Base-by-base conservation (phyloP, 2,329 filamentous ascomycete genomes). In the Phoma herbarum region DNA sequence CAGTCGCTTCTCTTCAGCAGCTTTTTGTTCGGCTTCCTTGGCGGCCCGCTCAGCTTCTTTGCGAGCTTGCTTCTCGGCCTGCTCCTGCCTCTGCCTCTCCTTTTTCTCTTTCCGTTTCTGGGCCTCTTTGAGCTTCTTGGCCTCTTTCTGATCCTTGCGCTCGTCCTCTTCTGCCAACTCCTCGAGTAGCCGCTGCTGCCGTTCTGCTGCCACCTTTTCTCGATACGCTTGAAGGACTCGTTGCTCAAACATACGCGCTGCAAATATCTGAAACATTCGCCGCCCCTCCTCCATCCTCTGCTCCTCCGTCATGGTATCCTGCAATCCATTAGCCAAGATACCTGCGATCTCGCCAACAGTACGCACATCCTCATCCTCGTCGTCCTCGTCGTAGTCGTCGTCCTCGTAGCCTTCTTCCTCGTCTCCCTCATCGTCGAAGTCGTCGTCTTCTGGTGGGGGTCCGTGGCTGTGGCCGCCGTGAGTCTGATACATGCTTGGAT, bases 191-290 rank as follows among this genome's bases (percentile, higher is more conserved):
- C 93, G 93, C 72, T 91, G 85, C 74, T 97, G 94, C 26, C 95
- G 91, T 79, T 99, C 94, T 69, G 90, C 88, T 18, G 95, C 92
- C 3, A 99, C 94, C 77, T 97, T 97, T 80, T 98, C 94, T 77
- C 93, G 91, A 79, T 99, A 99, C n/a, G 95, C 95, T 41, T 91
- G 94, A 59, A 99, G 84, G 22, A 99, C 95, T 63, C 95, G 86
- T 77, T 99, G 95, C 80, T 99, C 95, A 77, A 99, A 99, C 95
- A 99, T 99, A 63, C 95, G 89, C 57, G 95, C 95, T 61, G 95
- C 95, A 78, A 99, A 99, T 77, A 99, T 98, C 77, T 99, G 95
- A 76, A 99, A 99, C 95, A 99, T 99, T 68, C 94, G 86, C 56
- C 95, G 88, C 61, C 95, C 95, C 82, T 99, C 95, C 77, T 98